Base-by-base conservation (phyloP, 2,329 filamentous ascomycete species). In the Seiridium unicorne region DNA sequence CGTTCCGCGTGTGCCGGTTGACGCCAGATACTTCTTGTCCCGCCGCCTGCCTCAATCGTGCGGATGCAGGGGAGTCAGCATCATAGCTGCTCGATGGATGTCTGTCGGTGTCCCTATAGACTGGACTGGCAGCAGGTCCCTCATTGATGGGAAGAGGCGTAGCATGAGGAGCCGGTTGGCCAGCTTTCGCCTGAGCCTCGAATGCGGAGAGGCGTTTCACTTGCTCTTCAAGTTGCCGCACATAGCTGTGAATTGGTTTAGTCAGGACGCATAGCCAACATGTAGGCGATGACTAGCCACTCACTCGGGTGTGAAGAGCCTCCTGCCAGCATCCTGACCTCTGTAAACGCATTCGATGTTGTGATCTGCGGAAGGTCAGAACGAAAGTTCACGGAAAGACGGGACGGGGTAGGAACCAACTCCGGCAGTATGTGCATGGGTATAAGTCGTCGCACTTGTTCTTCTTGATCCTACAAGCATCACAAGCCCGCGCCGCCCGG, bases 381-480 rank as follows among this genome's bases (percentile, higher is more conserved):
- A n/a, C 32, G 49, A 9, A 32, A 3, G n/a, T 35, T 53, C 3
- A 18, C 35, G 32, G 4, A 36, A 34, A 9, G 32, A 51, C 8
- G 11, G 4, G 49, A 36, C 10, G 34, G 9, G 34, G 38, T n/a
- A 51, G 38, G 40, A 48, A 44, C 48, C 4, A 13, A 59, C 57
- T 64, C 31, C 61, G 56, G 44, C 66, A 68, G 49, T 65, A 66
- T 13, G 63, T 59, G 57, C 66, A 68, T 77, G 78, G 61, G 47
- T 73, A 76, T 35, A 69, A 67, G 63, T 80, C 79, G 63, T 80
- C 77, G 64, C 79, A 81, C 63, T 78, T 79, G 67, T 81, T 79
- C 68, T 81, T 81, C 68, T 81, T 80, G 51, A 70, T 62, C 56
- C 79, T 71, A 66, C 79, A 81, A 36, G 76, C 68, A 62, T 80